These are phyloP conservation scores for Globisporangium mamillatum DNA, from an alignment of 352 stramenopile genomes.

Conservation along the genomic window DNA sequence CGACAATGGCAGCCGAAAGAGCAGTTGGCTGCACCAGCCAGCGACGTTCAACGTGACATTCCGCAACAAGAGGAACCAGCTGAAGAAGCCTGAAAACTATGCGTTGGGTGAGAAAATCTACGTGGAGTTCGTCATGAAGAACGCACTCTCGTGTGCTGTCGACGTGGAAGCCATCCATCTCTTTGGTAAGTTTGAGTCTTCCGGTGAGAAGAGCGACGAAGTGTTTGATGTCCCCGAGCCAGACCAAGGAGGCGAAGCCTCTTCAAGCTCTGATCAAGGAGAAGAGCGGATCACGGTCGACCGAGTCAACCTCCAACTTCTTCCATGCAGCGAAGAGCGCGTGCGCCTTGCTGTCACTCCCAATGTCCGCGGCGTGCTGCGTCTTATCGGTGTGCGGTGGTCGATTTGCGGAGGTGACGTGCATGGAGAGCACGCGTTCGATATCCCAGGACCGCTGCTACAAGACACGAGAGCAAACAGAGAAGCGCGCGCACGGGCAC, in stretches of 20 bases:
- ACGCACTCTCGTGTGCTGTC: conserved; percentile 78
- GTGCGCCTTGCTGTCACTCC: conserved; percentile 69
- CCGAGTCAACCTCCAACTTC: conserved; percentile 69
- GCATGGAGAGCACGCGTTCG: conserved; percentile 75
- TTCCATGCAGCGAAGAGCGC: conserved; percentile 73
- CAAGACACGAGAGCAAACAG: conserved; percentile 77
- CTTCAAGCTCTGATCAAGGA: neutral
- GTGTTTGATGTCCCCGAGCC: conserved; percentile 49
- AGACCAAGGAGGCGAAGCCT: neutral
- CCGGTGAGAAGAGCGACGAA: conserved; percentile 15
- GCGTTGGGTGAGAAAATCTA: conserved; percentile 76
- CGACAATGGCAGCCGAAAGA: conserved; percentile 4
- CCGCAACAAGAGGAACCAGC: conserved; percentile 47
- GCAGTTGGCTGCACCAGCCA: conserved; percentile 49
- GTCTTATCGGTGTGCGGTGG: conserved; percentile 73
- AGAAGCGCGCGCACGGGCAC: conserved; percentile 65
- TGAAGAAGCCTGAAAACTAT: conserved; percentile 53
- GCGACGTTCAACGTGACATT: conserved; percentile 52
- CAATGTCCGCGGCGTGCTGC: conserved; percentile 50
- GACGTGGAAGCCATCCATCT: conserved; percentile 81
- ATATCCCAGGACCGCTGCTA: conserved; percentile 74
- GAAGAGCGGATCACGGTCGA: conserved; percentile 52
- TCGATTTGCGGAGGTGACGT: conserved; percentile 82
- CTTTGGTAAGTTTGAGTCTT: conserved; percentile 64
- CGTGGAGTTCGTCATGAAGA: conserved; percentile 88